phyloP scores from a whole-genome alignment of 2,329 filamentous ascomycete genomes.

The Penicillium sp. region DNA sequence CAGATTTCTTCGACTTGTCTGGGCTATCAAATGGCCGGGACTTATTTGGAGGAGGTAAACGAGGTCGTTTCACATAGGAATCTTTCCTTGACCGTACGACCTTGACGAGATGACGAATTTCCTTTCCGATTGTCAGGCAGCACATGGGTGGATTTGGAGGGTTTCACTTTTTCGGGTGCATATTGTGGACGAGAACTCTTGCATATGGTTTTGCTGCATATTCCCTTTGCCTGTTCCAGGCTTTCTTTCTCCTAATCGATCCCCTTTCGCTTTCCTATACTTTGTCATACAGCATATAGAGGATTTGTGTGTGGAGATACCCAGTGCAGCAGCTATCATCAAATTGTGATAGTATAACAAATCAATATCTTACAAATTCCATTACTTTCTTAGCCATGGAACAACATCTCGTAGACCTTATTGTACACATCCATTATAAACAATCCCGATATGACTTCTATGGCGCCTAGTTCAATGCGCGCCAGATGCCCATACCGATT shows the following conservation, averaged over 20 bases:
- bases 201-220: conserved; percentile 28
- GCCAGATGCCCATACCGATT: conserved; percentile 69
- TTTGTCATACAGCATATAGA: conserved; percentile 35
- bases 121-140: conserved; percentile 36
- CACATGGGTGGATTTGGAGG: conserved; percentile 25
- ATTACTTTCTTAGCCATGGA: background rate
- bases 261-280: conserved; percentile 10
- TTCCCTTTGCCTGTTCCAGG: conserved; percentile 5
- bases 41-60: conserved; percentile 47
- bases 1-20: conserved; percentile 52
- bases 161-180: conserved; percentile 31
- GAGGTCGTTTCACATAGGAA: conserved; percentile 46
- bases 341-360: conserved; percentile 18
- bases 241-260: conserved; percentile 6
- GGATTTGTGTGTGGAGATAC: conserved; percentile 37
- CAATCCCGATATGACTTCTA: background rate
- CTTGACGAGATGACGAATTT: conserved; percentile 35
- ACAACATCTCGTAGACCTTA: background rate
- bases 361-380: conserved; percentile 22
- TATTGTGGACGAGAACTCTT: conserved; percentile 30
- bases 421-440: background rate
- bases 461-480: conserved; percentile 57
- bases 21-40: conserved; percentile 46
- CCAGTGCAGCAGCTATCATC: conserved; percentile 33
- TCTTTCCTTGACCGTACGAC: conserved; percentile 16